These are phyloP conservation scores for Peronospora destructor DNA, from an alignment of 352 stramenopile genomes.

Conservation along the genomic window DNA sequence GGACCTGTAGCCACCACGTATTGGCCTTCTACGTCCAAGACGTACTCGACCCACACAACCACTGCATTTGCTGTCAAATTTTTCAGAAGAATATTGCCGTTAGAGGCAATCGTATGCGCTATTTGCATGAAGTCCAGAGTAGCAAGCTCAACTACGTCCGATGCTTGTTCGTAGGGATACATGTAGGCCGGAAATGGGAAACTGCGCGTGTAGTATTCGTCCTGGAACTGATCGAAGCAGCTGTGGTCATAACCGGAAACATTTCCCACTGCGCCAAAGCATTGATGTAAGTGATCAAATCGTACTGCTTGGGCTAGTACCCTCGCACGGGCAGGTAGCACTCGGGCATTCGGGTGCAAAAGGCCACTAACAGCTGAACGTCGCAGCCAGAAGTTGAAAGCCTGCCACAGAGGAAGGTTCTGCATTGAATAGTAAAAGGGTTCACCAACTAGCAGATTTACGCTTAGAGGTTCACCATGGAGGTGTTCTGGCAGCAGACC, in stretches of 20 bases:
- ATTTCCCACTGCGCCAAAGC: constrained; percentile 63
- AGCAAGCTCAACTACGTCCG: constrained; percentile 40
- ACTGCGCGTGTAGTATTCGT: constrained; percentile 59
- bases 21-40: constrained; percentile 34
- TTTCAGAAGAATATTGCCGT: constrained; percentile 8
- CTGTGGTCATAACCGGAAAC: constrained; percentile 69
- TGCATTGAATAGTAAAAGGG: constrained; percentile 86
- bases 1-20: constrained; percentile 52
- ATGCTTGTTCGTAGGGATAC: constrained; percentile 51
- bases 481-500: constrained; percentile 54
- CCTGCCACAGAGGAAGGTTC: constrained; percentile 74
- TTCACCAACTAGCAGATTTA: constrained; percentile 62
- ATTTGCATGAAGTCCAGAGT: constrained; percentile 37
- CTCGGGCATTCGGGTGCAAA: constrained; percentile 31
- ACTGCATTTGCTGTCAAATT: constrained; percentile 40
- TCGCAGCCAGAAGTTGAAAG: constrained; percentile 80
- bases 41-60: constrained; percentile 71
- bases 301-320: constrained; percentile 54
- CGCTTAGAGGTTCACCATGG: constrained; percentile 34
- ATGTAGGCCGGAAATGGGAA: constrained; percentile 81
- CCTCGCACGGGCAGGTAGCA: constrained; percentile 44
- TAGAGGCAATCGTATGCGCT: constrained; percentile 30
- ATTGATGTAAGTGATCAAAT: constrained; percentile 71
- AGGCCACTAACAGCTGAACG: constrained; percentile 43
- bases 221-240: constrained; percentile 68